phyloP scores from a whole-genome alignment of 2,329 filamentous ascomycete genomes.

The Ceratocystiopsis brevicomis region DNA sequence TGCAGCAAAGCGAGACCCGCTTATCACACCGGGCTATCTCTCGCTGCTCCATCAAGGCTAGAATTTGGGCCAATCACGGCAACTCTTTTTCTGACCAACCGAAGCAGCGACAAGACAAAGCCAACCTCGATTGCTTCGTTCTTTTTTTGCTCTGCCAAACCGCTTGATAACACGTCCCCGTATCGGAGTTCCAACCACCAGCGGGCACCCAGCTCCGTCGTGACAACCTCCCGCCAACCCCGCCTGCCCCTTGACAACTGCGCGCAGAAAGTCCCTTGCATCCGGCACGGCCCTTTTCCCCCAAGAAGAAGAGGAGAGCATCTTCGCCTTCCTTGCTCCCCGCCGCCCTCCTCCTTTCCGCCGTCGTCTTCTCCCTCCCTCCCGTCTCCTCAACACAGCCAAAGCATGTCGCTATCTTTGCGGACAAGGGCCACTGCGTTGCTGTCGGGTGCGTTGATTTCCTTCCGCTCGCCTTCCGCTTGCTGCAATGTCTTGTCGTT shows the following conservation, averaged over 20 bases:
- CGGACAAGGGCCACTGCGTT: constrained; percentile 33
- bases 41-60: constrained; percentile 3
- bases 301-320: too few relatives aligned
- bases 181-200: too few relatives aligned
- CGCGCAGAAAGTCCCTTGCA: too few relatives aligned
- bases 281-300: too few relatives aligned
- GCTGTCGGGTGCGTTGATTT: constrained; percentile 26
- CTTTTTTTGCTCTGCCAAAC: too few relatives aligned
- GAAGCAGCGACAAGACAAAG: constrained; percentile 9
- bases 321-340: background rate
- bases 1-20: background rate
- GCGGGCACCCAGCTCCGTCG: too few relatives aligned
- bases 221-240: too few relatives aligned
- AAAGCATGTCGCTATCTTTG: constrained; percentile 28
- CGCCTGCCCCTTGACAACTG: too few relatives aligned
- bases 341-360: background rate
- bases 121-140: too few relatives aligned
- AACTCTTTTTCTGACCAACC: constrained; percentile 9
- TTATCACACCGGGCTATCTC: too few relatives aligned
- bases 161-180: too few relatives aligned
- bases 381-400: background rate
- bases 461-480: background rate
- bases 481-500: background rate
- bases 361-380: background rate
- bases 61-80: constrained; percentile 4